phyloP scores from a whole-genome alignment of 108 stramenopile species.

The Aurantiochytrium sp. region DNA sequence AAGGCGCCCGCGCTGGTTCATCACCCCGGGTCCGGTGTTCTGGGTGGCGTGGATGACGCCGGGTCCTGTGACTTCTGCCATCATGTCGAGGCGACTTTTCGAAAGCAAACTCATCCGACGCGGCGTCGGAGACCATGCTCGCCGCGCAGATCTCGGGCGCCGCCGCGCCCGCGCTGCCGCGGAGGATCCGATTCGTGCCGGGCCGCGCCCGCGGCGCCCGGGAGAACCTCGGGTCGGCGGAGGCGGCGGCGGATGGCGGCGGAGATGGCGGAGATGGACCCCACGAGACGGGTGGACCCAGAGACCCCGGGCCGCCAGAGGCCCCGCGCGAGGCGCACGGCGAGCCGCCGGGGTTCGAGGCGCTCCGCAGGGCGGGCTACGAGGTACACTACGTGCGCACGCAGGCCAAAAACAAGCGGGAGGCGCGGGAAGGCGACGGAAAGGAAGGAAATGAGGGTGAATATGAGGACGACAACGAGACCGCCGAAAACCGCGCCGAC shows the following conservation, averaged over 20 bases:
- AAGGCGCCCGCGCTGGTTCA: too few relatives aligned
- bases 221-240: background rate
- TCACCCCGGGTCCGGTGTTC: too few relatives aligned
- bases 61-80: too few relatives aligned
- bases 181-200: background rate
- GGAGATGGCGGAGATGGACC: background rate
- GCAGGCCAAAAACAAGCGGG: background rate
- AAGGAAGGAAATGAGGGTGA: background rate
- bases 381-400: background rate
- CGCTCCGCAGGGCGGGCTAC: background rate
- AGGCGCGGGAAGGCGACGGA: background rate
- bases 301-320: too few relatives aligned
- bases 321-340: background rate
- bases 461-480: background rate
- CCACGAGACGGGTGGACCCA: too few relatives aligned
- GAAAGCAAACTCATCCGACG: background rate
- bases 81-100: too few relatives aligned
- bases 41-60: too few relatives aligned
- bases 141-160: background rate
- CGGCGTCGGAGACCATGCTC: background rate
- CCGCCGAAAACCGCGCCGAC: background rate
- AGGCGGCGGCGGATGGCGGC: background rate
- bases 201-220: background rate
- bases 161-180: background rate
- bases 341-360: background rate